Conservation (phyloP, 257 asterid species). For the Solanum tacnaense region DNA sequence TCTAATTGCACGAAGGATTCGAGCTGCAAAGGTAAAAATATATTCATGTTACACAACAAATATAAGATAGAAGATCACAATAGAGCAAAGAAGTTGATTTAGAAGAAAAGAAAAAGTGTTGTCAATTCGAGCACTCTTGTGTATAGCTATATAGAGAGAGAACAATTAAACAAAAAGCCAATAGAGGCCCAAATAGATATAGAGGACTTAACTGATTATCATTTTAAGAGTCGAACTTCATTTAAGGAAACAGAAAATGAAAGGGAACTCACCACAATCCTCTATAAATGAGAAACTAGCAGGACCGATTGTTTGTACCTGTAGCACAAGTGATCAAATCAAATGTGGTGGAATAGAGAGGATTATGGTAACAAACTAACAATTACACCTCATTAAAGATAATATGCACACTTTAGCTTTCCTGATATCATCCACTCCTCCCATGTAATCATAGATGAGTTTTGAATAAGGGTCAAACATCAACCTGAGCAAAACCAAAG, state of each 20-base stretch:
- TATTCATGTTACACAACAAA: neutral
- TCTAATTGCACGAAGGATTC: constrained; percentile 23
- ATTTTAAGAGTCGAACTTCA: neutral
- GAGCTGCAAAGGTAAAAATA: constrained; percentile 13
- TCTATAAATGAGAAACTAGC: constrained; percentile 16
- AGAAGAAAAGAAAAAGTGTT: neutral
- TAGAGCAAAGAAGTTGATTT: neutral
- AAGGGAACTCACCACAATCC: constrained; percentile 19
- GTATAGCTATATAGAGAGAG: neutral
- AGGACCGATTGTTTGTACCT: constrained; percentile 16
- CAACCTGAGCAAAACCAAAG: constrained; percentile 11
- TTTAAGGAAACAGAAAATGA: neutral
- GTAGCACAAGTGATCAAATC: neutral
- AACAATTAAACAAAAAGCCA: neutral
- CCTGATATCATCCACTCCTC: constrained; percentile 26
- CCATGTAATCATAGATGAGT: constrained; percentile 17
- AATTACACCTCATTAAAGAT: neutral
- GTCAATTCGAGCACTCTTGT: neutral
- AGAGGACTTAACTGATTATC: neutral
- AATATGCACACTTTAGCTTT: constrained; percentile 23
- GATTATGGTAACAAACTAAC: neutral
- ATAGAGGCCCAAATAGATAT: neutral
- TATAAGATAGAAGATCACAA: neutral
- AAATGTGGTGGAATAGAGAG: neutral
- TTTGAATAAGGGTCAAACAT: constrained; percentile 26